phyloP scores from a whole-genome alignment of 345 rosid genomes.

The Reutealis trisperma region DNA sequence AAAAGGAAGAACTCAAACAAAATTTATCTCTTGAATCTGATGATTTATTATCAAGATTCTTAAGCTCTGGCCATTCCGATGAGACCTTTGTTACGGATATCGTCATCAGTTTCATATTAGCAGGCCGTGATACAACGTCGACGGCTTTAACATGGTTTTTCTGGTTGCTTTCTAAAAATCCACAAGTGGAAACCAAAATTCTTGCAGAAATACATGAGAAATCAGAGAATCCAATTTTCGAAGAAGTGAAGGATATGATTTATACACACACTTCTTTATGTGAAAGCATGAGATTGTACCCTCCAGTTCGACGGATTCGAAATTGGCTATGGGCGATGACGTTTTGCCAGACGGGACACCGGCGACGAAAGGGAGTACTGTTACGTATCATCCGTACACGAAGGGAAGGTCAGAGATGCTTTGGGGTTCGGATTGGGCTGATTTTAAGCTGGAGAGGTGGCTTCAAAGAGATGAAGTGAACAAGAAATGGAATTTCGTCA shows the following conservation, averaged over 20 bases:
- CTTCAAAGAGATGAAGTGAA: conserved; percentile 21
- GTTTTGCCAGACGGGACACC: conserved; percentile 50
- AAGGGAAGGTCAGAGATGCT: conserved; percentile 28
- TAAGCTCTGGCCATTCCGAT: conserved; percentile 46
- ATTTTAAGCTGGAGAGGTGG: conserved; percentile 34
- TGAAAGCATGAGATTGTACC: conserved; percentile 59
- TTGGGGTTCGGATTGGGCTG: conserved; percentile 31
- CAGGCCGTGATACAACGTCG: conserved; percentile 71
- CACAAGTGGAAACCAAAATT: conserved; percentile 41
- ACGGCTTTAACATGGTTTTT: conserved; percentile 77
- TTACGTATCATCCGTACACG: conserved; percentile 43
- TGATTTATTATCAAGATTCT: conserved; percentile 57
- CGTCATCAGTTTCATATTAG: conserved; percentile 62
- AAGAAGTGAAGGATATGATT: conserved; percentile 35
- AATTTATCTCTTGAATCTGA: conserved; percentile 30
- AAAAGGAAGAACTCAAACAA: conserved; percentile 35
- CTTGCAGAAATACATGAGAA: conserved; percentile 40
- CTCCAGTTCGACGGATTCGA: conserved; percentile 49
- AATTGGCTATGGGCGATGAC: conserved; percentile 31
- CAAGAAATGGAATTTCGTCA: conserved; percentile 37
- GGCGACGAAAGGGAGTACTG: conserved; percentile 47
- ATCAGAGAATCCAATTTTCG: conserved; percentile 17
- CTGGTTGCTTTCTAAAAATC: conserved; percentile 52
- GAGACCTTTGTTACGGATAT: conserved; percentile 54
- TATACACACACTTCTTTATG: conserved; percentile 48